These are phyloP conservation scores for Penstemon davidsonii DNA, from an alignment of 257 asterid genomes.

Conservation along the genomic window DNA sequence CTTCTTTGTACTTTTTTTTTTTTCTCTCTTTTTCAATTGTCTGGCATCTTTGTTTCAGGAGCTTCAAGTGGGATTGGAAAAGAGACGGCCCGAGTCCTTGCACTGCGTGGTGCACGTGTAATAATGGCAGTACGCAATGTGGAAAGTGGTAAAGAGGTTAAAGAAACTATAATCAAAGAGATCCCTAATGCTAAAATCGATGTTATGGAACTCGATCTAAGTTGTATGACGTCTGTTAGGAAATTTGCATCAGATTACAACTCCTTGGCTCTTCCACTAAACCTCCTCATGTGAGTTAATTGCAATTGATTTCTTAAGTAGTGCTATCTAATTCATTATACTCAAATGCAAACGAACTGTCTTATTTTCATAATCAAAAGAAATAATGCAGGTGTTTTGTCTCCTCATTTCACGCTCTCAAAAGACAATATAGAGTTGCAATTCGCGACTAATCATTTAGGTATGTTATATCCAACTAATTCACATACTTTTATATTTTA, in stretches of 20 bases:
- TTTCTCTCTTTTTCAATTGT: neutral
- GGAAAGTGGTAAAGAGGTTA: conserved; percentile 40
- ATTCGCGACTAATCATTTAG: conserved; percentile 63
- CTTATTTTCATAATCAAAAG: conserved; percentile 27
- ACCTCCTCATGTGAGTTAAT: conserved; percentile 59
- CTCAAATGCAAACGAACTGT: conserved; percentile 12
- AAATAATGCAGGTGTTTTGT: conserved; percentile 64
- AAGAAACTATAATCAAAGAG: conserved; percentile 47
- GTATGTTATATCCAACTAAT: conserved; percentile 21
- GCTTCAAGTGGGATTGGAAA: conserved; percentile 75
- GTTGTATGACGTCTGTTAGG: conserved; percentile 53
- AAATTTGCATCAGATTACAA: conserved; percentile 55
- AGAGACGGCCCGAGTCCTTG: conserved; percentile 56
- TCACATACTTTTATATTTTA: too few relatives aligned
- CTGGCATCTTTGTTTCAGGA: conserved; percentile 42
- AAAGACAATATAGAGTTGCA: conserved; percentile 59
- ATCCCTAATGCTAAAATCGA: conserved; percentile 56
- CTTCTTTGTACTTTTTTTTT: too few relatives aligned
- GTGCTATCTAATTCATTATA: neutral
- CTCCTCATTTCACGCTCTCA: conserved; percentile 52
- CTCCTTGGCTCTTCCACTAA: conserved; percentile 46
- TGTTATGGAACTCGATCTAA: conserved; percentile 61
- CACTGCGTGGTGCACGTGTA: conserved; percentile 54
- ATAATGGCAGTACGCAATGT: conserved; percentile 60
- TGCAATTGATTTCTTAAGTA: neutral